phyloP scores from a whole-genome alignment of 352 stramenopile genomes.

The Aphanomyces stellatus region DNA sequence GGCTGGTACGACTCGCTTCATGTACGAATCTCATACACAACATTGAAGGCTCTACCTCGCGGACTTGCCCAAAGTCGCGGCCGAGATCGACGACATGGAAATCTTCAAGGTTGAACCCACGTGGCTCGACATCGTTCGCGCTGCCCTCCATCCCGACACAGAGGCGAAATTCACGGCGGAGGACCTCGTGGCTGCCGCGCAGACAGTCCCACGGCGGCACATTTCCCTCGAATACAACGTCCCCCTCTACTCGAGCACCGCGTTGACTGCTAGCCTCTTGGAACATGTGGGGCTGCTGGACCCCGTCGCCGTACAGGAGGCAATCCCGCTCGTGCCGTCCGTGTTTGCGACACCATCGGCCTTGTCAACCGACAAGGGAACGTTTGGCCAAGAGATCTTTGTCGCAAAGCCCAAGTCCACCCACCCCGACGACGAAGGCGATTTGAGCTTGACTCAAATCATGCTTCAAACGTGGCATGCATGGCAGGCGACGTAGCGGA shows the following conservation, averaged over 20 bases:
- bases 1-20: slow-evolving; percentile 2
- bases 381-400: not conserved
- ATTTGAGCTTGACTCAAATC: not conserved
- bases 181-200: not conserved
- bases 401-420: not conserved
- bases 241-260: not conserved
- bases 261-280: not conserved
- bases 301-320: not conserved
- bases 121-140: not conserved
- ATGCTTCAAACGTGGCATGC: not conserved
- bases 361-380: not conserved
- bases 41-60: slow-evolving; percentile 9
- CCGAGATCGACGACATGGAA: slow-evolving; percentile 4
- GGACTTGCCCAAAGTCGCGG: slow-evolving; percentile 2
- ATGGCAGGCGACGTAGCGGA: not conserved
- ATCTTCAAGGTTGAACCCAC: slow-evolving; percentile 1
- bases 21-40: not conserved
- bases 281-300: not conserved
- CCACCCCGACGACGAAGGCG: not conserved
- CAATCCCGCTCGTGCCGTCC: not conserved
- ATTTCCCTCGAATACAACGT: slow-evolving; percentile 16
- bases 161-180: slow-evolving; percentile 1
- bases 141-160: not conserved
- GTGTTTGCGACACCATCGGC: not conserved
- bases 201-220: not conserved